A percentile compares a stretch with the other conserved stretches of the same genome.
Evolutionary conservation across 495 filamentous ascomycete genomes (phyloP).

Genomic region (Talaromyces adpressus): DNA sequence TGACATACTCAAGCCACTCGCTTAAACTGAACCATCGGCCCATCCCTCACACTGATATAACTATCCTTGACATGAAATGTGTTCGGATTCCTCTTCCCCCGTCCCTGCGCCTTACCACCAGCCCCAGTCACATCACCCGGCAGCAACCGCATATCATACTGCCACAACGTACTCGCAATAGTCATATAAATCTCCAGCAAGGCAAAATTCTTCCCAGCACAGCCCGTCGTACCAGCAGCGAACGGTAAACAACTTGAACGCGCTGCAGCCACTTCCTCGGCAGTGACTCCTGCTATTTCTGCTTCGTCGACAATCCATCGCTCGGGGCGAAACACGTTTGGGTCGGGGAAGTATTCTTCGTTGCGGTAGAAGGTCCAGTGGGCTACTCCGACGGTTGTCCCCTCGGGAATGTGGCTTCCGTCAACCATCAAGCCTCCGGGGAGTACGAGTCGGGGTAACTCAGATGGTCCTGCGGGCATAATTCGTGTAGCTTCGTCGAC

Average conservation of each 20-base stretch:
- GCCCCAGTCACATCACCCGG: neutral
- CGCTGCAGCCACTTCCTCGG: slow-evolving; percentile 9
- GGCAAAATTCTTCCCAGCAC: slow-evolving; percentile 22
- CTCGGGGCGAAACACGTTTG: slow-evolving; percentile 47
- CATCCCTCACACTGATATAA: slow-evolving; percentile 1
- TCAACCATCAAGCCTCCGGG: slow-evolving; percentile 53
- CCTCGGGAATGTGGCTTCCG: slow-evolving; percentile 45
- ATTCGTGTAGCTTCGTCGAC: slow-evolving; percentile 71
- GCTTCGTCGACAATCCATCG: slow-evolving; percentile 43
- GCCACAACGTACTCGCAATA: slow-evolving; percentile 12
- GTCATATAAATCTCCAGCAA: slow-evolving; percentile 20
- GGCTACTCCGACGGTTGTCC: slow-evolving; percentile 47
- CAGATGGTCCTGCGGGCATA: slow-evolving; percentile 54
- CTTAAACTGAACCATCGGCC: slow-evolving; percentile 1
- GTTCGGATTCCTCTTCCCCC: neutral
- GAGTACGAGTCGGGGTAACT: slow-evolving; percentile 56
- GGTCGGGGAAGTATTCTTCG: slow-evolving; percentile 41
- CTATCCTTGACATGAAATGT: neutral
- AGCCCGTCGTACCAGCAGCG: slow-evolving; percentile 16
- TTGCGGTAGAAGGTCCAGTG: slow-evolving; percentile 54
- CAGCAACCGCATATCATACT: neutral
- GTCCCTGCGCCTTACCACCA: neutral
- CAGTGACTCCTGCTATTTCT: neutral
- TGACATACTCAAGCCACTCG: neutral
- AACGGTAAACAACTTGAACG: slow-evolving; percentile 14